A percentile compares a stretch with the other conserved stretches of the same genome.
phyloP scores from a whole-genome alignment of 2,329 filamentous ascomycete genomes.

The Cercospora sesami region DNA sequence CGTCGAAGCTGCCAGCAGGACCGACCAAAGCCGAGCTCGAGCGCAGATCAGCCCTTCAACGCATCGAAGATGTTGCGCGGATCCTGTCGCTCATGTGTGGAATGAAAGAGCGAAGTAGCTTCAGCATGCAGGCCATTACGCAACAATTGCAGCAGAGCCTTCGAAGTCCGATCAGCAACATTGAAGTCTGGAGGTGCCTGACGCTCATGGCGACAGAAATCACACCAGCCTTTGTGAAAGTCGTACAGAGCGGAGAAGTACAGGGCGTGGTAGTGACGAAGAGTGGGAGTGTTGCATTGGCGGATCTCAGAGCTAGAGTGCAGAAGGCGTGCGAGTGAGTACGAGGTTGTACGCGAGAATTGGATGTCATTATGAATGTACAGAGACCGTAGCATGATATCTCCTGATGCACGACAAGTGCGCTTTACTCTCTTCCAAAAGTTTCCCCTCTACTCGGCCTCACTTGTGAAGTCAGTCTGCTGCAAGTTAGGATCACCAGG shows the following conservation, averaged over 20 bases:
- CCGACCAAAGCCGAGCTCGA: conserved; percentile 47
- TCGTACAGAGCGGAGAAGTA: conserved; percentile 43
- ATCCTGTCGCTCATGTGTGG: conserved; percentile 47
- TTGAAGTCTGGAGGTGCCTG: conserved; percentile 48
- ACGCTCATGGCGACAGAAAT: conserved; percentile 48
- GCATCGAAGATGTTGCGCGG: conserved; percentile 48
- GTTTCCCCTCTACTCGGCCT: conserved; percentile 21
- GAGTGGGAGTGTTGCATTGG: conserved; percentile 29
- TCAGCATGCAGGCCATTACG: conserved; percentile 46
- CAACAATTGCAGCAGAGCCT: conserved; percentile 50
- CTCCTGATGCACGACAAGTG: neutral
- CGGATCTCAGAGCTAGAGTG: conserved; percentile 34
- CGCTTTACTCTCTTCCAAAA: neutral
- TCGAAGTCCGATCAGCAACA: conserved; percentile 47
- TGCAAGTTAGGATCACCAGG: conserved; percentile 42
- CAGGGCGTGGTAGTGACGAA: conserved; percentile 47
- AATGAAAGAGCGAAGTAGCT: conserved; percentile 42
- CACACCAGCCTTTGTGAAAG: conserved; percentile 46
- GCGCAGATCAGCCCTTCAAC: conserved; percentile 50
- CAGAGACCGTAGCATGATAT: neutral
- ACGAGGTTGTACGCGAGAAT: neutral
- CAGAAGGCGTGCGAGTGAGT: conserved; percentile 21
- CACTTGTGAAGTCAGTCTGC: conserved; percentile 41
- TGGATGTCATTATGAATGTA: neutral
- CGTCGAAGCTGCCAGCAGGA: conserved; percentile 29